Base-by-base conservation (phyloP, 148 eudicot genomes). In the Camellia japonica region DNA sequence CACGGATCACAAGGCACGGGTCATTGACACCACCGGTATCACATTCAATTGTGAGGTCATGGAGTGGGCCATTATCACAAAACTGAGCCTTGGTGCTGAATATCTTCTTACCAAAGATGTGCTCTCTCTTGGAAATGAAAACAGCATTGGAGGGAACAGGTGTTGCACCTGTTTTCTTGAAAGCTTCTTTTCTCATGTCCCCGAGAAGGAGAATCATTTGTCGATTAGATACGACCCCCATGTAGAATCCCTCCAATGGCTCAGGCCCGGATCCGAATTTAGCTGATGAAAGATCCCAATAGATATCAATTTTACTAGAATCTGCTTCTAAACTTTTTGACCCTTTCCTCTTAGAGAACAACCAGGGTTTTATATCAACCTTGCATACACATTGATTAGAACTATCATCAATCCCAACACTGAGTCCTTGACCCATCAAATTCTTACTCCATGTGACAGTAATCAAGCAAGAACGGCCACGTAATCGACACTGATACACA, bases 351-450 rank as follows among this genome's bases (percentile, higher is more conserved):
- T 90, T 90, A 47, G 92, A 90, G 80, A 90, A 90, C 79, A 88
- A 86, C 90, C 90, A 90, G 56, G 91, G 91, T 61, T 88, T 90
- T 42, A 90, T 79, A 78, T 90, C 92, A 80, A 85, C 87, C 83
- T 90, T 90, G 82, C 90, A 90, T 49, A 88, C 71, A 70, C 85
- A 86, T 14, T 83, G 90, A 44, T 90, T 90, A 63, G 72, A 78
- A 23, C 83, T 83, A 90, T 88, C 90, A 80, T 90, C 90, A 82
- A 90, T 88, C 54, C 85, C 92, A 73, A 90, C 87, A 80, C 90
- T 85, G 19, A 90, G 67, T 55, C 90, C 89, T 88, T 88, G 92
- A 47, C 92, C 92, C 89, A 90, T 90, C 88, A 90, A 85, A 83
- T 73, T 84, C 69, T 90, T 90, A 79, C 86, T 90, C 92, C 92